These are phyloP conservation scores for Abrus pulchellus DNA, from an alignment of 306 rosid genomes.

Conservation along the genomic window DNA sequence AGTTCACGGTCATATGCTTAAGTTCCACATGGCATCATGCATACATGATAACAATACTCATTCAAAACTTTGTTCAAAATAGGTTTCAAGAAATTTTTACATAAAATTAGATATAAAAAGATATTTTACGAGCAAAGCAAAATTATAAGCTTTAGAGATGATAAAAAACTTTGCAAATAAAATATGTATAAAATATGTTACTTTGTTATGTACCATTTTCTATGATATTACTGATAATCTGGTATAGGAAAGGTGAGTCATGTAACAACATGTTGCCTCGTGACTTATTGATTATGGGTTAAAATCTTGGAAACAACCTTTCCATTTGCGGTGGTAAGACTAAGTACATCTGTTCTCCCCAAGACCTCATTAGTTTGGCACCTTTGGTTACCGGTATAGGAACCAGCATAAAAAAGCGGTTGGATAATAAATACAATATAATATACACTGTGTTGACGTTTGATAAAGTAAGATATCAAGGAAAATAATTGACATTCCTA, in stretches of 20 bases:
- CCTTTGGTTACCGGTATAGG: background rate
- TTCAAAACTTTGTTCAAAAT: background rate
- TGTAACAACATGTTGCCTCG: background rate
- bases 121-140: slow-evolving; percentile 6
- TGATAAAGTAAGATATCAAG: background rate
- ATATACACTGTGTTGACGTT: background rate
- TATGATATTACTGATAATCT: background rate
- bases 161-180: background rate
- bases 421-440: background rate
- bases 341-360: background rate
- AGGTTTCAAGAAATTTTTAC: slow-evolving; percentile 6
- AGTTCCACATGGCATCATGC: background rate
- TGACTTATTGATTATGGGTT: background rate
- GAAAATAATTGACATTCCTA: background rate
- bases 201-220: slow-evolving; percentile 3
- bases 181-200: slow-evolving; percentile 4
- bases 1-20: background rate
- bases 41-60: background rate
- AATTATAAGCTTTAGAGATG: background rate
- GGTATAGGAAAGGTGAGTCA: background rate
- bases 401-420: background rate
- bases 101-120: background rate
- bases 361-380: background rate
- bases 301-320: background rate
- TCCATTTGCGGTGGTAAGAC: background rate